phyloP scores from a whole-genome alignment of 345 rosid genomes.

The Syzygium aqueum region DNA sequence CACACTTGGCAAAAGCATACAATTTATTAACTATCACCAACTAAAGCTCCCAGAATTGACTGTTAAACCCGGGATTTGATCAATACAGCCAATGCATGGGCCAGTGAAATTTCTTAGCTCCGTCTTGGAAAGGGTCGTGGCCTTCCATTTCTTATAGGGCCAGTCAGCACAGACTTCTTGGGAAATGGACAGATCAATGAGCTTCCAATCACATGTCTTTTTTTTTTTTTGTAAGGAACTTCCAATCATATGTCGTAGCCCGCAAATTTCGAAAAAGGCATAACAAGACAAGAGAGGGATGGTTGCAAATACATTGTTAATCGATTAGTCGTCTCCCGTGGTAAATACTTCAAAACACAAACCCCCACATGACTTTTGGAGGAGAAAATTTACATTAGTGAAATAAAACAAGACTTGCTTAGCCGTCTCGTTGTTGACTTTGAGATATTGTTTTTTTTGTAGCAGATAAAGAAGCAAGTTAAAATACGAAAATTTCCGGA shows the following conservation, averaged over 20 bases:
- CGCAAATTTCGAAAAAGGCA: background rate
- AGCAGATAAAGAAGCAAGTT: background rate
- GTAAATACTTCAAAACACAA: no score
- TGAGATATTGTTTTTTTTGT: background rate
- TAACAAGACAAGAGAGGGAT: background rate
- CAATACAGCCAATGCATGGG: background rate
- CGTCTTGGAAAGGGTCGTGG: background rate
- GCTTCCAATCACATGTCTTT: rapidly evolving
- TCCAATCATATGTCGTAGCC: background rate
- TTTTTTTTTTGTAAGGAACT: no score
- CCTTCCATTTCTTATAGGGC: background rate
- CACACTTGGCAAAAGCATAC: background rate
- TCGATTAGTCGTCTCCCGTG: background rate
- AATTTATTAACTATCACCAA: background rate
- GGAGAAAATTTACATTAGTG: background rate
- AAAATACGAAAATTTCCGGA: background rate
- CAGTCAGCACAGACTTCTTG: background rate
- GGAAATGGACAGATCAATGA: background rate
- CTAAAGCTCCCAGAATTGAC: background rate
- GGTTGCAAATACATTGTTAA: background rate
- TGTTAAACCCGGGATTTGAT: background rate
- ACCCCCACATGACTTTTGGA: background rate
- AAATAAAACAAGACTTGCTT: background rate
- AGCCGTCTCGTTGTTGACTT: background rate
- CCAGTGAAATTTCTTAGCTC: background rate